phyloP scores from a whole-genome alignment of 108 stramenopile genomes.

The Schizochytrium sp. region DNA sequence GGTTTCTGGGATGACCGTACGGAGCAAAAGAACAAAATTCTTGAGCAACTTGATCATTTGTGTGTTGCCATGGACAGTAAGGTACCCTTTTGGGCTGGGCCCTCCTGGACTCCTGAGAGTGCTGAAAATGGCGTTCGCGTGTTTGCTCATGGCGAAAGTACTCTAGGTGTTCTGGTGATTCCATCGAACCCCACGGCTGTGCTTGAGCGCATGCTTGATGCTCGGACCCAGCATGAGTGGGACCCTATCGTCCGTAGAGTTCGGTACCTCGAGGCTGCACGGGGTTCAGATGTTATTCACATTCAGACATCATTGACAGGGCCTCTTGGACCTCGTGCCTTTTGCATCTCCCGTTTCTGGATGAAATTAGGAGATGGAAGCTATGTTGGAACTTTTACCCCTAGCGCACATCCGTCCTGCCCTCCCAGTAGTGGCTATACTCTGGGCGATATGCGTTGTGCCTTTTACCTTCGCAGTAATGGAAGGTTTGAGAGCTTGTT shows the following conservation, averaged over 20 bases:
- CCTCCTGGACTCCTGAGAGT: neutral
- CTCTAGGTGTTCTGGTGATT: neutral
- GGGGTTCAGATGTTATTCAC: constrained; percentile 23
- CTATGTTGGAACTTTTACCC: constrained; percentile 1
- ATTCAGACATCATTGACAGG: constrained; percentile 27
- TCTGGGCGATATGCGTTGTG: neutral
- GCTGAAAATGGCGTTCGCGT: neutral
- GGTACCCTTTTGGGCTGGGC: constrained; percentile 20
- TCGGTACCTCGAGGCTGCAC: constrained; percentile 7
- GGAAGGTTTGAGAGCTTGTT: neutral
- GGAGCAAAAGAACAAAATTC: neutral
- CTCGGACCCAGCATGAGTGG: constrained; percentile 40
- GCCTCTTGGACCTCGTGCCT: neutral
- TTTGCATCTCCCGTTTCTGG: constrained; percentile 57
- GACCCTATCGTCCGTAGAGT: neutral
- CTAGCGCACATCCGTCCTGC: constrained; percentile 7
- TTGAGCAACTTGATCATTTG: neutral
- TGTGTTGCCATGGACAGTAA: constrained; percentile 2
- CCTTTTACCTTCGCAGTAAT: neutral
- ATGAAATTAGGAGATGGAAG: constrained; percentile 8
- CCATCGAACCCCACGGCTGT: neutral
- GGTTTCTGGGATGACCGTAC: neutral
- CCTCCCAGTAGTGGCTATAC: neutral
- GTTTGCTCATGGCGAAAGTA: neutral
- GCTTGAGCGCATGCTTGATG: constrained; percentile 31